Base-by-base conservation (phyloP, 345 rosid genomes). In the Bruguiera sexangula region DNA sequence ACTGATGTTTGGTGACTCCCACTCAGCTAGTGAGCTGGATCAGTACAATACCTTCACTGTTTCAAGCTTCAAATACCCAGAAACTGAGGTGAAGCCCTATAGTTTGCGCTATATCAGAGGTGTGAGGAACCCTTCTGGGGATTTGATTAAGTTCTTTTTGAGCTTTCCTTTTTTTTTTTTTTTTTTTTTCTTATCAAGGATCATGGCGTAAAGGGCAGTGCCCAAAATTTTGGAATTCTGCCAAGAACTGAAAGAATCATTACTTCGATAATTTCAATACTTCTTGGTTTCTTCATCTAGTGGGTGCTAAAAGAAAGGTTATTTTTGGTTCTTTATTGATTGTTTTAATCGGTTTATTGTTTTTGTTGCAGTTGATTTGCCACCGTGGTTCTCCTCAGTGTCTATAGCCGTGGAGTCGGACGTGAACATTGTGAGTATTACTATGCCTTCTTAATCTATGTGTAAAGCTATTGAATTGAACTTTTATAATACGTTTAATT, bases 371-470 rank as follows among this genome's bases (percentile, higher is more conserved):
- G 99, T 94, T 73, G 97, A 92, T 76, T 85, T 95, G 80, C 97
- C 97, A 26, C 92, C 82, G 66, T 92, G 92, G 95, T 95, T 95
- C 87, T 87, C 97, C 9, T 87, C 96, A 13, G 34, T 95, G 77
- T 88, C 89, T 64, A 69, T 95, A 39, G 81, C 80, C 53, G 70
- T 92, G 85, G 85, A 85, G 68, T 87, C 96, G 24, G 88, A 89
- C 82, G 97, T 90, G 20, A 86, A 87, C 68, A 79, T 92, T 69
- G 97, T 95, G 83, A 89, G 99, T 87, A 55, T 69, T 55, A 63
- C 70, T 51, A 60, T 58, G 60, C 18, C 18, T 43, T 43, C 18
- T 43, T 43, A 43, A 43, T 43, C 19, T 10, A 11, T 24, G 16
- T 24, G 6, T 55, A 27, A 56, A 21, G 31, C 4, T 56, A 8